phyloP scores from a whole-genome alignment of 2,329 filamentous ascomycete species.

The Ophiostoma himal-ulmi region DNA sequence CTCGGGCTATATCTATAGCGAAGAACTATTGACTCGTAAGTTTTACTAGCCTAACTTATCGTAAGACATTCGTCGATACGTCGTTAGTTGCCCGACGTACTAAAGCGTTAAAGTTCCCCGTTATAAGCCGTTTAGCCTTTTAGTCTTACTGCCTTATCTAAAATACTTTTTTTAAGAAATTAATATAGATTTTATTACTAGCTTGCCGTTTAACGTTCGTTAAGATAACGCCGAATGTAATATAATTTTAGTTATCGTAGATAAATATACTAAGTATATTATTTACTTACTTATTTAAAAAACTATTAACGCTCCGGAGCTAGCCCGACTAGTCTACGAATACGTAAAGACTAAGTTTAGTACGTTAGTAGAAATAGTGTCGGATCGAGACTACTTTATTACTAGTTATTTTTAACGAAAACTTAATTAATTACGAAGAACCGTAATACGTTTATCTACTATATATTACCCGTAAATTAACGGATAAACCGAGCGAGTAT shows the following conservation, averaged over 20 bases:
- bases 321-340: too few relatives aligned
- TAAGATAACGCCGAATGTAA: background rate
- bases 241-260: background rate
- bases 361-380: background rate
- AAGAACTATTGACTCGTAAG: background rate
- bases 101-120: background rate
- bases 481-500: too few relatives aligned
- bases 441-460: too few relatives aligned
- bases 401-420: too few relatives aligned
- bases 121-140: background rate
- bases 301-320: too few relatives aligned
- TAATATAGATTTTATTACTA: background rate
- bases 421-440: too few relatives aligned
- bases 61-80: background rate
- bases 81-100: background rate
- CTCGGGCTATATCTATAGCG: background rate
- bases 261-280: too few relatives aligned
- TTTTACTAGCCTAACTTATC: background rate
- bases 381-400: too few relatives aligned
- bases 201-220: background rate
- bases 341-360: too few relatives aligned
- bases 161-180: background rate
- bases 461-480: too few relatives aligned
- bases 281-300: too few relatives aligned
- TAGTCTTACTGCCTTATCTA: background rate